Evolutionary conservation across 352 stramenopile genomes (phyloP).

Genomic region (Globisporangium uncinulatum): DNA sequence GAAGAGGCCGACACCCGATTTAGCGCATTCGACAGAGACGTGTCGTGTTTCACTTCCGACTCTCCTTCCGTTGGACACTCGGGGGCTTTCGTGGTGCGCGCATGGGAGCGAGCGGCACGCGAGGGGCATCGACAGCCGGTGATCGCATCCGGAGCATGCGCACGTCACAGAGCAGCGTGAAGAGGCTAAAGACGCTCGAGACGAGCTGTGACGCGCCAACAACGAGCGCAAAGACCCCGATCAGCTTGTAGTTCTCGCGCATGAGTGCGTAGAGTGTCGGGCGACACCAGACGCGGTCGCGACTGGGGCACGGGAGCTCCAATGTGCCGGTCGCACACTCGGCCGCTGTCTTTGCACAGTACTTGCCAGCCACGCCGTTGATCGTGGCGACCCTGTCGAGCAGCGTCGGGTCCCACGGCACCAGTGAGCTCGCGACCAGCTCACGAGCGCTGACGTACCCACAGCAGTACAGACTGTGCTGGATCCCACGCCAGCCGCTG

Average conservation of each 20-base stretch:
- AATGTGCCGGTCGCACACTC: conserved; percentile 14
- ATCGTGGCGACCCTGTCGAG: conserved; percentile 25
- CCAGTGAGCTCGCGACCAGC: conserved; percentile 12
- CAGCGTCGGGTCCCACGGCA: conserved; percentile 28
- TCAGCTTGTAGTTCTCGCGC: conserved; percentile 36
- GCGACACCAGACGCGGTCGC: conserved; percentile 40
- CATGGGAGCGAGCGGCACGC: conserved; percentile 20
- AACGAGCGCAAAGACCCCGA: conserved; percentile 36
- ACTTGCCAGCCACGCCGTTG: conserved; percentile 35
- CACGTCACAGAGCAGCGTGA: conserved; percentile 59
- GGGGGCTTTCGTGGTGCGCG: background rate
- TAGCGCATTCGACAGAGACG: too few relatives aligned
- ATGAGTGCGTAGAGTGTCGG: conserved; percentile 36
- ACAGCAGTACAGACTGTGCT: conserved; percentile 52
- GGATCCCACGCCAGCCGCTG: conserved; percentile 30
- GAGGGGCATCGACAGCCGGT: conserved; percentile 29
- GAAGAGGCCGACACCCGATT: too few relatives aligned
- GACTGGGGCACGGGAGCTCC: conserved; percentile 29
- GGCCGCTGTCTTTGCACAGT: conserved; percentile 22
- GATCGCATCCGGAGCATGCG: conserved; percentile 32
- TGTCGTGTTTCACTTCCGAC: background rate
- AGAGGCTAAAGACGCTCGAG: conserved; percentile 38
- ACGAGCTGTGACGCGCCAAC: conserved; percentile 41
- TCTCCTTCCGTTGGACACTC: background rate
- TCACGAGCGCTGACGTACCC: conserved; percentile 30